Conservation (phyloP, 805 yeast genomes). For the Pichia manshurica region DNA sequence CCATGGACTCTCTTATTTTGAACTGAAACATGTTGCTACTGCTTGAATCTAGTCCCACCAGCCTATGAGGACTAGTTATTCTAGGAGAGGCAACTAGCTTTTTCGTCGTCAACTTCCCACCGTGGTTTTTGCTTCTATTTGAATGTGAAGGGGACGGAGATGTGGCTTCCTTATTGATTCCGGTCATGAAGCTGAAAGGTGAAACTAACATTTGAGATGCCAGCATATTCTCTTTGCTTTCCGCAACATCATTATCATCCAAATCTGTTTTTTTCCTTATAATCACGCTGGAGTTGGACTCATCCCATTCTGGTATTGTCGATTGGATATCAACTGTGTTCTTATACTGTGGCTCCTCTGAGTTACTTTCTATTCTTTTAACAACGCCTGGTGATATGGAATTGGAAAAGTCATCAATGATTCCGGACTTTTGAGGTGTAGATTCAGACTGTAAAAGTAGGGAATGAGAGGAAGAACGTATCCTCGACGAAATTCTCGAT, state of each 20-base stretch:
- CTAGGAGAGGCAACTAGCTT: slow-evolving; percentile 17
- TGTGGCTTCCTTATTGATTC: not conserved
- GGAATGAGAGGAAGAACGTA: not conserved
- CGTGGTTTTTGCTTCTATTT: not conserved
- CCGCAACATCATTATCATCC: not conserved
- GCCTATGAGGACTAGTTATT: slow-evolving; percentile 17
- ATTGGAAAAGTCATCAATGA: not conserved
- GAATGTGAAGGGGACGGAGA: not conserved
- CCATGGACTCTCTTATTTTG: slow-evolving; percentile 4
- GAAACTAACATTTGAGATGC: not conserved
- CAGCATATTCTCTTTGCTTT: not conserved
- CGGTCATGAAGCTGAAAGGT: not conserved
- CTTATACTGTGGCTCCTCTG: too few relatives aligned
- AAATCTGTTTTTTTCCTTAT: not conserved
- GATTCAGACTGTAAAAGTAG: slow-evolving; percentile 7
- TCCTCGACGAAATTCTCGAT: not conserved
- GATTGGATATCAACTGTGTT: not conserved
- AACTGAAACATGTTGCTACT: slow-evolving; percentile 7
- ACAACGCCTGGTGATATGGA: slow-evolving; percentile 1
- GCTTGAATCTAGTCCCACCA: slow-evolving; percentile 16
- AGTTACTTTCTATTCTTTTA: not conserved
- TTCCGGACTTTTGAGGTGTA: slow-evolving; percentile 7
- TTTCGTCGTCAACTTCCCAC: slow-evolving; percentile 12
- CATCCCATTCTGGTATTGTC: slow-evolving; percentile 2
- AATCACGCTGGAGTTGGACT: slow-evolving; percentile 8